Evolutionary conservation across 2,329 filamentous ascomycete genomes (phyloP), one percentile per base, ranked within the genome.

Genomic region (Verticillium zaregamsianum): DNA sequence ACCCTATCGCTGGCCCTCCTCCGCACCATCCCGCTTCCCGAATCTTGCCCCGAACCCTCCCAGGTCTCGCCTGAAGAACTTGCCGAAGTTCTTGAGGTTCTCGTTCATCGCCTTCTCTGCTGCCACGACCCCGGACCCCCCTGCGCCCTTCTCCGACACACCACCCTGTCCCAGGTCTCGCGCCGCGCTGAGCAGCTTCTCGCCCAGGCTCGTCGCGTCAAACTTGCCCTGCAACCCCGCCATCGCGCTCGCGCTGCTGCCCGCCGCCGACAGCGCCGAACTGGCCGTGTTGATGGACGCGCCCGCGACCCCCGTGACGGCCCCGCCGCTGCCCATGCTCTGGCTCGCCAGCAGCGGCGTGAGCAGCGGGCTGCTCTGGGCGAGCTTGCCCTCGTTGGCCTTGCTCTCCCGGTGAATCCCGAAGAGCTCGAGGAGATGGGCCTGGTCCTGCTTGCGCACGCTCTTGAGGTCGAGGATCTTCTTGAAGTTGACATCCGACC

Each of bases 401-500:
- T 88, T 82, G 67, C 91, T 86, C 74, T 96, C 93, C 55, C 93
- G 87, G 71, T 96, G 91, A 59, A 89, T 82, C 54, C 76, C 76
- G 78, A 97, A 98, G 4, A 98, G 83, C 74, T 99, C 95, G 37
- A 97, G 78, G 2, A 98, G 86, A 65, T 92, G 87, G 3, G 84
- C 79, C 70, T 97, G 91, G 64, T 99, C 95, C 64, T 86, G 81
- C 71, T 93, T 94, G 65, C 90, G 86, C 63, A 99, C 90, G 56
- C 95, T 95, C 76, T 99, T 99, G 65, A 99, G 84, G 58, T 99
- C 95, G 55, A 99, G 86, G 63, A 99, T 90, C 78, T 97, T 98
- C 72, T 89, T 89, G 84, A 99, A 99, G 77, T 99, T 99, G 70
- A 87, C 86, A 73, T 98, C 95, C 66, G 90, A 96, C 61, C 91